Evolutionary conservation across 2,329 filamentous ascomycete genomes (phyloP).

Genomic region (Sordariomycetes sp.): DNA sequence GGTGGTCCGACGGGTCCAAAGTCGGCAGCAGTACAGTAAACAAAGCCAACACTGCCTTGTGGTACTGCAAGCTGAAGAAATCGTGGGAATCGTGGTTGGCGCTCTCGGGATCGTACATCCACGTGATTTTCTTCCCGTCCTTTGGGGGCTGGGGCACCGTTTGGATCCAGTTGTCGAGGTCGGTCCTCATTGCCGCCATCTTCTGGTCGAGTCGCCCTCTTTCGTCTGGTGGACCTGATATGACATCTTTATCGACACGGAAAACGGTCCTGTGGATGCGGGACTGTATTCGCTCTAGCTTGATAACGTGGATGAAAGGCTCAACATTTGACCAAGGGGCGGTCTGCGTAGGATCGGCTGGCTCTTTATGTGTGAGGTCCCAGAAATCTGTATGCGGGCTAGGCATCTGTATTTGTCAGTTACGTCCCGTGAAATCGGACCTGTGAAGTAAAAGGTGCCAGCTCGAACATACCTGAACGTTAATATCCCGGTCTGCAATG

Average conservation of each 20-base stretch:
- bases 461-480: conserved; percentile 14
- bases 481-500: conserved; percentile 22
- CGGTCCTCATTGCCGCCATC: conserved; percentile 8
- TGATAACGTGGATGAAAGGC: conserved; percentile 16
- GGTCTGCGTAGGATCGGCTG: not conserved
- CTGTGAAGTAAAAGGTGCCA: no score
- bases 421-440: not conserved
- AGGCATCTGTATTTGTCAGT: conserved; percentile 10
- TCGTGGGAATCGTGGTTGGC: conserved; percentile 13
- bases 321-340: conserved; percentile 14
- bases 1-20: conserved; percentile 10
- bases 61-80: conserved; percentile 16
- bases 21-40: conserved; percentile 14
- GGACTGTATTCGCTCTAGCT: conserved; percentile 12
- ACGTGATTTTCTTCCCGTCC: conserved; percentile 10
- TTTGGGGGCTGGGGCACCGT: conserved; percentile 12
- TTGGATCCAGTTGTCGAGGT: conserved; percentile 12
- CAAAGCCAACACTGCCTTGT: conserved; percentile 13
- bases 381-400: conserved; percentile 11
- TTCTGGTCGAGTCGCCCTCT: conserved; percentile 8
- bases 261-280: conserved; percentile 11
- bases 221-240: conserved; percentile 3
- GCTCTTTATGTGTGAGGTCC: conserved; percentile 9
- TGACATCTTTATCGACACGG: conserved; percentile 12
- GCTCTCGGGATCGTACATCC: conserved; percentile 18